Evolutionary conservation across 495 filamentous ascomycete species (phyloP).

Genomic region (Annulohypoxylon maeteangense): DNA sequence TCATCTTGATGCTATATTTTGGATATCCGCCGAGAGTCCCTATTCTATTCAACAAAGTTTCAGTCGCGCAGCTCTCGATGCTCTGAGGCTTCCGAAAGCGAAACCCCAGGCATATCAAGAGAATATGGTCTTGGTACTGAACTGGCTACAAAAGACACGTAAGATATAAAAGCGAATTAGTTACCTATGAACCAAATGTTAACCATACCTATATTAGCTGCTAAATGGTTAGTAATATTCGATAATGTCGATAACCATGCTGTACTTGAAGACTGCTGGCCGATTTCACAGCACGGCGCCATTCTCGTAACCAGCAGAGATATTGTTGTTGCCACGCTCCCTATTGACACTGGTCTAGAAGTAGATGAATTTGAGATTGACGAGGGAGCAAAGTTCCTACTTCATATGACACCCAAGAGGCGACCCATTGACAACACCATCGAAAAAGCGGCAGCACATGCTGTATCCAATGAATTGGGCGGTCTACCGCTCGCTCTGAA

Average conservation of each 20-base stretch:
- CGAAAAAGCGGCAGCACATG: conserved; percentile 6
- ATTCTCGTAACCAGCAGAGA: conserved; percentile 56
- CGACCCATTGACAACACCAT: not conserved
- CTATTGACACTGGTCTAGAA: conserved; percentile 13
- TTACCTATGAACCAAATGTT: conserved; percentile 16
- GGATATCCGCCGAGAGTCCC: conserved; percentile 52
- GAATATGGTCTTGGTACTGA: conserved; percentile 46
- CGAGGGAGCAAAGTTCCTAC: conserved; percentile 19
- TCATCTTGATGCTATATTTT: conserved; percentile 56
- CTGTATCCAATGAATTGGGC: conserved; percentile 43
- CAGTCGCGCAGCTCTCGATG: conserved; percentile 45
- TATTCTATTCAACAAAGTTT: conserved; percentile 49
- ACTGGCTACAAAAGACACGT: conserved; percentile 53
- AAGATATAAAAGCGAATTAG: not conserved
- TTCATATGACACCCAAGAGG: not conserved
- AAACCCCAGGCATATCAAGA: conserved; percentile 43
- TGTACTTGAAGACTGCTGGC: conserved; percentile 52
- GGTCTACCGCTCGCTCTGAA: conserved; percentile 55
- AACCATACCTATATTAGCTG: conserved; percentile 27
- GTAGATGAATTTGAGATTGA: conserved; percentile 22
- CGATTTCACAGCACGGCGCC: conserved; percentile 44
- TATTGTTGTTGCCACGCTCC: conserved; percentile 8
- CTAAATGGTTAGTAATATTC: conserved; percentile 55
- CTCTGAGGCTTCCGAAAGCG: conserved; percentile 49
- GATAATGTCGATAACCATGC: conserved; percentile 52